Evolutionary conservation across 2,329 filamentous ascomycete genomes (phyloP), one percentile per base, ranked within the genome.

Genomic region (Colletotrichum sp.): DNA sequence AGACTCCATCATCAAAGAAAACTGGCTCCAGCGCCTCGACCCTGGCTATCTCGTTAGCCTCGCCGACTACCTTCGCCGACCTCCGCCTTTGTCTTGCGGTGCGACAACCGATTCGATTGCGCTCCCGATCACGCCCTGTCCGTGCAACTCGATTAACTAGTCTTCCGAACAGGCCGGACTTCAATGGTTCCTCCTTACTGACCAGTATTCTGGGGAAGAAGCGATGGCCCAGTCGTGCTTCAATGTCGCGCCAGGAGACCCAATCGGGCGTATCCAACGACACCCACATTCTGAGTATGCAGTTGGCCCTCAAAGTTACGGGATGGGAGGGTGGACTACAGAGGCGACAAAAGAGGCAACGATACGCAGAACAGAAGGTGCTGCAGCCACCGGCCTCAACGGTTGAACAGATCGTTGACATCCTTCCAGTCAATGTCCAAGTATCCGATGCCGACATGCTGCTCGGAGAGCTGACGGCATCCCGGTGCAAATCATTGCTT

Each of bases 401-500:
- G 38, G 16, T n/a, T n/a, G 0, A n/a, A n/a, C 0, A 48, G 38
- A 48, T 48, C 43, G 43, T 48, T n/a, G 0, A n/a, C 38, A 2
- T 48, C 7, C 43, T 48, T n/a, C 38, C 18, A n/a, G 43, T 13
- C 28, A 32, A 30, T 36, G 30, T 6, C 5, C 13, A 10, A 70
- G 12, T 21, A 24, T 28, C n/a, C n/a, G 18, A 6, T 34, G 9
- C 12, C 21, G 57, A 55, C 3, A 63, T 5, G 30, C 30, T 21
- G 16, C 24, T 30, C 26, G 7, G 8, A 16, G n/a, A 74, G 58
- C 74, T 71, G 58, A 70, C 1, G 24, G 9, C 12, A 38, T 61
- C 65, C 65, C 15, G 5, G 64, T 52, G 64, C 58, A 66, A 76
- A 76, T 76, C 71, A 71, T 70, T 55, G 48, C 34, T 28, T 36